Base-by-base conservation (phyloP, 148 eudicot species). In the Camellia granthamiana region DNA sequence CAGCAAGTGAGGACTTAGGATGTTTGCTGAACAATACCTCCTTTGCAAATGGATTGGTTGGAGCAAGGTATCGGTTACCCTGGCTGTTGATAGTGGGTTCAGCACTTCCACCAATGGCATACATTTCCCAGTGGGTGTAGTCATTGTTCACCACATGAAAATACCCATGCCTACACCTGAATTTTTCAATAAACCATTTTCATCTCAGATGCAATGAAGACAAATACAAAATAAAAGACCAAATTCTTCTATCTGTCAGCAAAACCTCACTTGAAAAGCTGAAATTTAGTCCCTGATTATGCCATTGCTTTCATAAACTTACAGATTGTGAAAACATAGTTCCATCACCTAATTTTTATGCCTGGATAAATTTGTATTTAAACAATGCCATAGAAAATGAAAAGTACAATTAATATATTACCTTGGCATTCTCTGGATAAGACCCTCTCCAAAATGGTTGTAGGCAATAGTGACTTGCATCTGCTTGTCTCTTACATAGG, bases 101-200 rank as follows among this genome's bases (percentile, higher is more conserved):
- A 47, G 97, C 98, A 75, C 98, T 94, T 79, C 98, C 98, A 73
- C 98, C 98, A 65, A 94, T 92, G 41, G 98, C 98, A 74, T 94
- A 94, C 98, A 94, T 94, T 79, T 94, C 95, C 98, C 98, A 94
- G 90, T 92, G 97, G 13, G 98, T 94, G 87, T 94, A 94, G 92
- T 92, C 97, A 78, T 94, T 94, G 90, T 94, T 94, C 75, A 94
- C 98, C 81, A 94, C 98, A 82, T 94, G 98, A 84, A 94, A 94
- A 83, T 94, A 94, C 13, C 98, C 98, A 84, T 89, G 95, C 70
- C 98, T 91, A 67, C 98, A 94, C 87, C 98, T 94, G 89, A 79
- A 82, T 46, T 52, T 74, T 73, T 56, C n/a, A 18, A 42, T n/a
- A 42, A 60, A 30, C n/a, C 14, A 14, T 63, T 62, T 74, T 54